A percentile compares a stretch with the other conserved stretches of the same genome.
Conservation (phyloP, 192 early-diverging fungal genomes). For the Rhizophagus sp. region DNA sequence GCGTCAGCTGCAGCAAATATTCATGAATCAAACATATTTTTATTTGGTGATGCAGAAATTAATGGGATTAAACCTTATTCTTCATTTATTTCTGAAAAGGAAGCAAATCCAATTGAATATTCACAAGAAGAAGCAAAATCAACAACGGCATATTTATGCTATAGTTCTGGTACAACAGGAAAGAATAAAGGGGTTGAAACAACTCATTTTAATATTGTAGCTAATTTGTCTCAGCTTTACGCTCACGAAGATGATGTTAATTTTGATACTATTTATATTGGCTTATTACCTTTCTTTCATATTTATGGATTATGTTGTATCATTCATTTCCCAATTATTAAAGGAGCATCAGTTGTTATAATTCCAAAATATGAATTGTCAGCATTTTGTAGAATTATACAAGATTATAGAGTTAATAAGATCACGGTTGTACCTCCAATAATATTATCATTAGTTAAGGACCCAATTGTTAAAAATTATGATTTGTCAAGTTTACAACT, state of each 20-base stretch:
- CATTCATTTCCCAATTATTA: not conserved
- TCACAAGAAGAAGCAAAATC: constrained; percentile 35
- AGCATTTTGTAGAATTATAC: constrained; percentile 53
- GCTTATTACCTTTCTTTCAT: constrained; percentile 46
- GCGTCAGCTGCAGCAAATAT: not conserved
- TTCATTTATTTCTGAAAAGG: constrained; percentile 25
- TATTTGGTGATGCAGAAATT: constrained; percentile 48
- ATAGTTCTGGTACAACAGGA: constrained; percentile 65
- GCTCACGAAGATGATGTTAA: constrained; percentile 42
- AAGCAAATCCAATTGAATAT: constrained; percentile 33
- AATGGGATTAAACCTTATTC: constrained; percentile 39
- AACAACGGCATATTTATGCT: constrained; percentile 64
- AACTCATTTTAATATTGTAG: constrained; percentile 79
- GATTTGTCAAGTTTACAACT: constrained; percentile 54
- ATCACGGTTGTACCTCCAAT: constrained; percentile 65
- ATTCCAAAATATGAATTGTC: constrained; percentile 63
- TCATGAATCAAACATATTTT: constrained; percentile 32
- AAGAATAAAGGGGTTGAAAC: constrained; percentile 82
- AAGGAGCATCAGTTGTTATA: constrained; percentile 53
- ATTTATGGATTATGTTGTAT: constrained; percentile 45
- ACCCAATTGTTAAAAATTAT: constrained; percentile 62
- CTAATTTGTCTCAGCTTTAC: constrained; percentile 67
- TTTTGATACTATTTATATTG: constrained; percentile 41
- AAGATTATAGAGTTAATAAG: constrained; percentile 47
- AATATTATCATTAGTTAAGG: constrained; percentile 63